Evolutionary conservation across 495 filamentous ascomycete genomes (phyloP), one percentile per base, ranked within the genome.

Genomic region (Beverwykella pulmonaria): DNA sequence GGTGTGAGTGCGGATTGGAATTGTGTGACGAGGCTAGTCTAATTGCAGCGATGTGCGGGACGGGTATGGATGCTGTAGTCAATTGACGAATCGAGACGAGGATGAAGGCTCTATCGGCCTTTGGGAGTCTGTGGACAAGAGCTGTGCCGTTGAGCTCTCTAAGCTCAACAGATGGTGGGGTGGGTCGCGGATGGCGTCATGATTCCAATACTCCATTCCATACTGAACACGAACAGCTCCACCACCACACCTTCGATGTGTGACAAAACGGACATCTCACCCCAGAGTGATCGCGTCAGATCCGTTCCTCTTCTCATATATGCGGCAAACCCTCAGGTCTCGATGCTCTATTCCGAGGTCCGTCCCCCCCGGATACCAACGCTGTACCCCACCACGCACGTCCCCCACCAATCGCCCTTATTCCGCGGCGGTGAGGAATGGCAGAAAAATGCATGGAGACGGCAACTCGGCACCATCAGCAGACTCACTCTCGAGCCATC

Each of bases 351-450:
- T 44, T 12, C 39, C 39, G 39, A 44, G 39, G 39, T 44, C 3
- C 9, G 3, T 44, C 15, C 8, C 17, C 17, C 39, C 39, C 39
- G 39, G 39, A 44, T 44, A 44, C 17, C 39, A n/a, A 44, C 9
- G 9, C 5, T 44, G 5, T 44, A 50, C 48, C 48, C 48, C 48
- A 19, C 48, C 9, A 23, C 9, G 4, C 48, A 10, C 29, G 14
- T 39, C 6, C 53, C 29, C 34, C 30, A 39, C 53, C 34, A 57
- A 36, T 27, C 25, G 50, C 50, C 7, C 14, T 32, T 29, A 29
- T 41, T 57, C 34, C 34, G 53, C 12, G n/a, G 53, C 53, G 53
- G 53, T 57, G 15, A 57, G 22, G 53, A 20, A 30, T 30, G 53
- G 53, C 53, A 57, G 27, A 41, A 57, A 57, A 39, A 20, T 23